A percentile compares a stretch with the other conserved stretches of the same genome.
These are phyloP conservation scores for Cutaneotrichosporon dermatis DNA, from an alignment of 1,284 basidiomycete species.

Conservation along the genomic window DNA sequence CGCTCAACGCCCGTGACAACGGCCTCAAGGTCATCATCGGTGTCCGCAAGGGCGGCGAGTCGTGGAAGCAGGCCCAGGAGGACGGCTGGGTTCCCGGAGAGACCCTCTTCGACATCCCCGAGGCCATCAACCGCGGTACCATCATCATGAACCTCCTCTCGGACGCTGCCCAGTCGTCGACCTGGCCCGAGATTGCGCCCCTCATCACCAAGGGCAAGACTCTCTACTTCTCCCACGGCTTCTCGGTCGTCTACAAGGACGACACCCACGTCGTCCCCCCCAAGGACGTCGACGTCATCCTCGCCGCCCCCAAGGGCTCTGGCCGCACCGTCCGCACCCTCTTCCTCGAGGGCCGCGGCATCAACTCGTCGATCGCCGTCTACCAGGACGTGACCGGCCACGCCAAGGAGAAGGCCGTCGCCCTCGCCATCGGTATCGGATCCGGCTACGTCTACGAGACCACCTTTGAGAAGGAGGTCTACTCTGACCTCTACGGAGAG, in stretches of 20 bases:
- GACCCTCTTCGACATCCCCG: constrained; percentile 97
- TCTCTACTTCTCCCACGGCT: constrained; percentile 99
- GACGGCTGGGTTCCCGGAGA: constrained; percentile 99
- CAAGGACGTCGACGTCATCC: constrained; percentile 93
- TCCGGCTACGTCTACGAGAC: constrained; percentile 84
- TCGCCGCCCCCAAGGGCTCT: constrained; percentile 98
- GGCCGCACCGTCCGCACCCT: constrained; percentile 98
- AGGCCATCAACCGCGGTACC: constrained; percentile 91
- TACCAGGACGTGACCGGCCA: constrained; percentile 87
- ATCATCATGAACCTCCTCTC: constrained; percentile 99
- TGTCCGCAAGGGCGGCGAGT: constrained; percentile 91
- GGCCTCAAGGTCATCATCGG: constrained; percentile 98
- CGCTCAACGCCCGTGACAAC: constrained; percentile 97
- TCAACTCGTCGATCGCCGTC: constrained; percentile 53
- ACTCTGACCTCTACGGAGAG: constrained; percentile 99
- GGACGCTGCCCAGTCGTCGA: constrained; percentile 94
- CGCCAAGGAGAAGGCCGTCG: constrained; percentile 94
- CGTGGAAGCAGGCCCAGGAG: constrained; percentile 89
- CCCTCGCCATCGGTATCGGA: constrained; percentile 89
- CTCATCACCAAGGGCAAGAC: constrained; percentile 99
- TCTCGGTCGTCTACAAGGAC: constrained; percentile 97
- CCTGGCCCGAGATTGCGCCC: constrained; percentile 82
- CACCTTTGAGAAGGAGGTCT: constrained; percentile 98
- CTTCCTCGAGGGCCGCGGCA: constrained; percentile 95
- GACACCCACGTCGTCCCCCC: constrained; percentile 93